Evolutionary conservation across 208 protist species (phyloP), one percentile per base, ranked within the genome.

Genomic region (Phytomonas sp.): DNA sequence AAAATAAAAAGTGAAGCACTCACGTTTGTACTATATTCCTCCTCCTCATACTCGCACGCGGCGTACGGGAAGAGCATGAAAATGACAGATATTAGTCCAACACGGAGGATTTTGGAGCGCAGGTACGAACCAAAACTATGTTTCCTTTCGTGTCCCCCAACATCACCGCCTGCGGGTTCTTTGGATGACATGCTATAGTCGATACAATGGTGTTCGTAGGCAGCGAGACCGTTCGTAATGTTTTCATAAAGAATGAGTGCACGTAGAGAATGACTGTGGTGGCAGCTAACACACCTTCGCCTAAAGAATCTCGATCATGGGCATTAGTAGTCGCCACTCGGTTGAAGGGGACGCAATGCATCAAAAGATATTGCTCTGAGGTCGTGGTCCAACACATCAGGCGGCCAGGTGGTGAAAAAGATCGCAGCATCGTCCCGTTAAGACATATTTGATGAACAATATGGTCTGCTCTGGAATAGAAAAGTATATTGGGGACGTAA

Each of bases 401-500:
- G 2, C 79, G 78, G 5, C 89, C 89, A 0, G 88, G 89, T 43
- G 79, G 70, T 2, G 66, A 56, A 26, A 90, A 75, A 13, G 80
- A 88, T 31, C 85, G 91, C 70, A 96, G 67, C 31, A 62, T n/a
- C 0, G 82, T 81, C 37, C 91, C 91, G 71, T 96, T 94, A 23
- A 93, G 59, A 65, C 82, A 91, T 63, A 88, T 75, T 76, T 94
- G 91, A 72, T 93, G 84, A 31, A 96, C 78, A 0, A 88, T 79
- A 60, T 82, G 51, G 73, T 96, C 91, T n/a, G 71, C 67, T 59
- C 81, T 71, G 4, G 91, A 96, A 7, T 79, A 65, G 51, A 87
- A 87, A 32, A 96, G 56, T n/a, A 94, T 66, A 71, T 89, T 93
- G 15, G 91, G 89, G 43, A 96, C 76, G 76, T 94, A 96, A 79